Evolutionary conservation across 176 grass and related monocot species (phyloP), one percentile per base, ranked within the genome.

Genomic region (Dendrocalamus sinicus): DNA sequence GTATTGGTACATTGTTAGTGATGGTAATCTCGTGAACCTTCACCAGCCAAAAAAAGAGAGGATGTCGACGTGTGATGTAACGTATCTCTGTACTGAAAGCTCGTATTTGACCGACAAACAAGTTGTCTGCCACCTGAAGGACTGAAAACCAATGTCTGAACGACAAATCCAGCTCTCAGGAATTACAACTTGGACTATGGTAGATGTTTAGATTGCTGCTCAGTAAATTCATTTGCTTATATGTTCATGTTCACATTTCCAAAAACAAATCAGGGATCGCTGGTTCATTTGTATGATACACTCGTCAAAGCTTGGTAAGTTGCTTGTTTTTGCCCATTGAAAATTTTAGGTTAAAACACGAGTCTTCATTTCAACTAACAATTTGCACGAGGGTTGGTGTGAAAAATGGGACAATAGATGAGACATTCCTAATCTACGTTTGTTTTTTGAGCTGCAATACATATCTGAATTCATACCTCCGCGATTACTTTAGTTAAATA

Each of bases 11-110:
- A 79, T 79, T 51, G 30, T 84, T 84, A 65, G 28, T 75, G 58
- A 61, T 14, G 11, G 73, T 83, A 75, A 52, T 72, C 67, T 19
- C 80, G 74, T 80, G 32, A 61, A 61, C 68, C 64, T 87, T 84
- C 68, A 75, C 51, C 60, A 69, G n/a, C 26, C 16, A 24, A 78
- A n/a, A n/a, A 59, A 59, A 45, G 71, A 32, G 51, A 68, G 46
- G 73, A 86, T 8, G 75, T 35, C 10, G 60, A 80, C 87, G 13
- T 12, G 51, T 39, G 80, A 84, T 68, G 59, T 14, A 43, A 54
- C 12, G 16, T 55, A 60, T 81, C 57, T 70, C 73, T 22, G 68
- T 73, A 52, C 4, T 62, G 12, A 73, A 66, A 81, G 58, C 22
- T 70, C n/a, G 50, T 53, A 45, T 67, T 19, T 66, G 37, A 73